Evolutionary conservation across 2,329 filamentous ascomycete species (phyloP), one percentile per base, ranked within the genome.

Genomic region (Pseudogymnoascus sp.): DNA sequence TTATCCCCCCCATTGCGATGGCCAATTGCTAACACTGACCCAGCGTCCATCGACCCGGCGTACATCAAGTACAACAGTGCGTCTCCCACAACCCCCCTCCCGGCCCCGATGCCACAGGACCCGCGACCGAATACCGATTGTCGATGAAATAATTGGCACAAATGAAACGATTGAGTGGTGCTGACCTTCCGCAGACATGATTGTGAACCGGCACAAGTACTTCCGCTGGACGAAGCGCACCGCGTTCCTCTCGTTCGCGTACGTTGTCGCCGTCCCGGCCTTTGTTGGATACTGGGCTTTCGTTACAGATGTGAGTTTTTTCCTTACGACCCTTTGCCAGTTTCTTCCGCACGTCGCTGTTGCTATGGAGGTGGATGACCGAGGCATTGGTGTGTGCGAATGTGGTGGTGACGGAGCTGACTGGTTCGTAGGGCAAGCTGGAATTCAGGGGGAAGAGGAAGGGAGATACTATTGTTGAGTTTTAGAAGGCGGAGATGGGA

Each of bases 161-260:
- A 22, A 32, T 20, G 18, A n/a, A 20, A 9, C n/a, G n/a, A 38
- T 11, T 58, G 43, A 66, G 62, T 37, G 61, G 58, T 58, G 59
- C 61, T 62, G 41, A 65, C 57, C 61, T 60, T 68, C 68, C 14
- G 32, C 70, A 96, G 92, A 88, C 74, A 89, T 97, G 85, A 84
- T 82, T 71, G 79, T 83, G 71, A 91, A 90, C 79, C 88, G 94
- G 67, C 88, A 92, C 83, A 91, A 91, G 78, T 96, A 90, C 83
- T 99, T 97, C 83, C 84, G 91, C 75, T 97, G 91, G 90, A 97
- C 89, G 35, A 83, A 85, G 59, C 82, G 89, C 70, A 96, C 91
- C 50, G 91, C 90, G 30, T 85, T 84, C 77, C 75, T 97, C 70
- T 86, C 87, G 4, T 84, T 97, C 72, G 79, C 87, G 65, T 97